Conservation (phyloP, 495 filamentous ascomycete genomes). For the Chlorociboria aeruginascens region DNA sequence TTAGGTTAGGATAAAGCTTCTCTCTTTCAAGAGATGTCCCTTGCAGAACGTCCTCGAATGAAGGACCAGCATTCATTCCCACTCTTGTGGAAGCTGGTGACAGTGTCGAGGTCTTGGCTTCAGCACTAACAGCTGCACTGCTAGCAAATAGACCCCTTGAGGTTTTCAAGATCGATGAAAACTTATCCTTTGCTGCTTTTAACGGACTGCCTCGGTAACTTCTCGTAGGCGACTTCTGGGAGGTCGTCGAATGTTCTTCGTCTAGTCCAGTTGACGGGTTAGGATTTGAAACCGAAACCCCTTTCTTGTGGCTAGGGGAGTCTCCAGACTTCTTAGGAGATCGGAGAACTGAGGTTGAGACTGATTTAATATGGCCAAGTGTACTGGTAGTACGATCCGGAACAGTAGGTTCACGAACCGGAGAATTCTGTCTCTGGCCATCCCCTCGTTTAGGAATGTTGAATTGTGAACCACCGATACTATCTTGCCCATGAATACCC, state of each 20-base stretch:
- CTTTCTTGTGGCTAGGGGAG: constrained; percentile 42
- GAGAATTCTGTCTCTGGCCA: constrained; percentile 22
- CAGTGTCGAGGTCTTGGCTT: constrained; percentile 48
- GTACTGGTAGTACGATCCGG: constrained; percentile 22
- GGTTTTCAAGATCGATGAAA: constrained; percentile 77
- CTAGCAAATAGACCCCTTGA: constrained; percentile 75
- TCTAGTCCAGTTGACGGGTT: constrained; percentile 27
- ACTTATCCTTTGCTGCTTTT: constrained; percentile 76
- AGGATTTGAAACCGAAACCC: constrained; percentile 51
- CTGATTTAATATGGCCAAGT: constrained; percentile 38
- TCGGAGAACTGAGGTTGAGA: constrained; percentile 38
- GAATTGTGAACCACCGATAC: constrained; percentile 28
- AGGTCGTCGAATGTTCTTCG: constrained; percentile 45
- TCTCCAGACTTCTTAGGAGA: constrained; percentile 29
- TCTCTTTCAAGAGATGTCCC: constrained; percentile 18
- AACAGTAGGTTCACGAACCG: constrained; percentile 25
- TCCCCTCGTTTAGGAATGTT: constrained; percentile 27
- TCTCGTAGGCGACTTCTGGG: constrained; percentile 56
- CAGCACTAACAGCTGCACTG: constrained; percentile 65
- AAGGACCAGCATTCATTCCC: constrained; percentile 3
- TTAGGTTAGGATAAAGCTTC: constrained; percentile 31
- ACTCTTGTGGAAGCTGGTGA: constrained; percentile 26
- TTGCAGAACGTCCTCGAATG: constrained; percentile 13
- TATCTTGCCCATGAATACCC: constrained; percentile 34
- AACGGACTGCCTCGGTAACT: constrained; percentile 63